These are phyloP conservation scores for Paraleonurus japonicus DNA, from an alignment of 257 asterid genomes.

Conservation along the genomic window DNA sequence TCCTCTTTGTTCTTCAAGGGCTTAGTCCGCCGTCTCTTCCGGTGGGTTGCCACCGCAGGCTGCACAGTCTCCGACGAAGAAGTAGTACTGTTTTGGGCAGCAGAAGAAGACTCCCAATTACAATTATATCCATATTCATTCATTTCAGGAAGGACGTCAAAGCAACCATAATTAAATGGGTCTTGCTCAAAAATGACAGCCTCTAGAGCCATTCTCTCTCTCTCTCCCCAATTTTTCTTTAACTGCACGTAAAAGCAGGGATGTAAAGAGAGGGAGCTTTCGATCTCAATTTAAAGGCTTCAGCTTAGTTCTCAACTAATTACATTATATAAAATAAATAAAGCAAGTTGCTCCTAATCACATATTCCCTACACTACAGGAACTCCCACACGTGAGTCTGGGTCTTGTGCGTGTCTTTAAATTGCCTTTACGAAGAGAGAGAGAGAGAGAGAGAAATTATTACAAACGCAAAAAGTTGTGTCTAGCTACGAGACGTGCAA, in stretches of 20 bases:
- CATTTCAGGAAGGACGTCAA: constrained; percentile 4
- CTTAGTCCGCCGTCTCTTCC: constrained; percentile 55
- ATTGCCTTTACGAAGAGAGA: too few relatives aligned
- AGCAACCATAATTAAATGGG: constrained; percentile 36
- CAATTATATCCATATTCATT: not conserved
- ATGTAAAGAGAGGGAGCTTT: not conserved
- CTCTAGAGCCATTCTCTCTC: constrained; percentile 53
- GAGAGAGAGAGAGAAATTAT: too few relatives aligned
- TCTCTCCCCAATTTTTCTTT: constrained; percentile 1
- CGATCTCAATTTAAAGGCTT: constrained; percentile 42
- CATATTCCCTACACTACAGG: constrained; percentile 36
- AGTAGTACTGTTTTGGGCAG: constrained; percentile 19
- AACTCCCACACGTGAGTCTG: constrained; percentile 45
- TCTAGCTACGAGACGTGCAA: too few relatives aligned
- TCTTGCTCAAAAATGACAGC: constrained; percentile 51
- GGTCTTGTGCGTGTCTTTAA: not conserved
- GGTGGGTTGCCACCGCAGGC: constrained; percentile 21
- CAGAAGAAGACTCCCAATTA: constrained; percentile 38
- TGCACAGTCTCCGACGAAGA: constrained; percentile 40
- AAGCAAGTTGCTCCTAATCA: constrained; percentile 36
- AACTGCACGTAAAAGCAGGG: constrained; percentile 9
- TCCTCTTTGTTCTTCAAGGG: constrained; percentile 65
- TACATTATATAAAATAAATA: not conserved
- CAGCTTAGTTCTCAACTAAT: not conserved
- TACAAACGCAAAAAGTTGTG: too few relatives aligned